Base-by-base conservation (phyloP, 306 rosid genomes). In the Sphenostylis stenocarpa region DNA sequence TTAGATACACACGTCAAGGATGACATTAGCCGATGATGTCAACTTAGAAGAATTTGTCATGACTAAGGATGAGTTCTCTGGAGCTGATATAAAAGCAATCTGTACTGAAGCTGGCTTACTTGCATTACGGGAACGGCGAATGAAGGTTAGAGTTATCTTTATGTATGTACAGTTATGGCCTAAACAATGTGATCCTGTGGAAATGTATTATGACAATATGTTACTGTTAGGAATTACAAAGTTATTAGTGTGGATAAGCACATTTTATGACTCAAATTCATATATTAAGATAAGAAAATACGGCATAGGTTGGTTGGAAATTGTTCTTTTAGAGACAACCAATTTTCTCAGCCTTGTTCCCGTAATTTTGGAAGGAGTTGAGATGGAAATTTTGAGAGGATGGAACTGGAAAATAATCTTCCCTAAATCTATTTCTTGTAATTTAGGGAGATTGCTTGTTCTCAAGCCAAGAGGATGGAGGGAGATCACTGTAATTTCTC, bases 1-100 rank as follows among this genome's bases (percentile, higher is more conserved):
- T 77, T 79, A 95, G 99, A 95, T 95, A 72, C 99, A 95, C 85
- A 95, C 99, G 77, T 90, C 99, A 53, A 89, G 97, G 84, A 92
- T 95, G 99, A 95, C 99, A 16, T 85, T 95, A 78, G 89, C 99
- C 26, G 99, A 95, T 78, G 99, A 92, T 83, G 99, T 95, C 79
- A 95, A 95, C 87, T 76, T 95, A 44, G 99, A 95, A 79, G 99
- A 95, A 81, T 95, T 95, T 80, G 97, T 95, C 20, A 95, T 95
- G 99, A 92, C 99, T 1, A 95, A 95, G 87, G 99, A 95, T 81
- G 99, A 95, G 83, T 95, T 95, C 70, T 95, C 97, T 26, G 99
- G 99, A 75, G 97, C 99, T 77, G 98, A 95, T 85, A 92, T 95
- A 19, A 95, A 92, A 87, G 98, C 98, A 48, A 95, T 95, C 68